A percentile compares a stretch with the other conserved stretches of the same genome.
phyloP scores from a whole-genome alignment of 2,329 filamentous ascomycete species.

The Acrodontium crateriforme region DNA sequence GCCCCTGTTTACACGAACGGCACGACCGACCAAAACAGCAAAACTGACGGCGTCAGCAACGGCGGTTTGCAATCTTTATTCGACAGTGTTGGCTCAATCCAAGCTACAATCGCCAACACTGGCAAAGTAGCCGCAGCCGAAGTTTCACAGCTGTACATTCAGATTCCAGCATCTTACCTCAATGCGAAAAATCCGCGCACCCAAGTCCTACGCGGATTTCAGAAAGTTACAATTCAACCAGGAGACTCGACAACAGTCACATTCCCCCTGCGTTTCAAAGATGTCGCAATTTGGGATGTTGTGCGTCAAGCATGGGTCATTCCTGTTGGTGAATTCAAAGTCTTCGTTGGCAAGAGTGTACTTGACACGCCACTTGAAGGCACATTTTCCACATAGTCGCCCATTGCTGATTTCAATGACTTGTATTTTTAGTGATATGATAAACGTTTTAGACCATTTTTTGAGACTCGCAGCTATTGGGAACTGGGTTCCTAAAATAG shows the following conservation, averaged over 20 bases:
- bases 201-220: constrained; percentile 20
- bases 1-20: constrained; percentile 17
- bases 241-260: constrained; percentile 19
- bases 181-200: constrained; percentile 35
- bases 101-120: constrained; percentile 38
- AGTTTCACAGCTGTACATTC: constrained; percentile 36
- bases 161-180: constrained; percentile 25
- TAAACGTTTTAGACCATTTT: not conserved
- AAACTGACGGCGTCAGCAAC: constrained; percentile 10
- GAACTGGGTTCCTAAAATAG: no score
- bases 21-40: constrained; percentile 15
- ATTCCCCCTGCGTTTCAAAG: constrained; percentile 28
- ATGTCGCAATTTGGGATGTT: constrained; percentile 38
- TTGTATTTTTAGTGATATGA: not conserved
- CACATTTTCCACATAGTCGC: constrained; percentile 8
- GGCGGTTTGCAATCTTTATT: constrained; percentile 28
- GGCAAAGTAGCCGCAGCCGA: constrained; percentile 36
- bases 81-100: constrained; percentile 35
- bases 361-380: constrained; percentile 19
- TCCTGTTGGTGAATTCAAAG: constrained; percentile 27
- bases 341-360: constrained; percentile 33
- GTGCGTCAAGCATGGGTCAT: constrained; percentile 37
- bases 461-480: no score
- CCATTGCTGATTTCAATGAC: not conserved
- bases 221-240: constrained; percentile 17